Percentiles rank a stretch among this genome's conserved stretches.
These are phyloP conservation scores for Phytophthora melonis DNA, from an alignment of 352 stramenopile species.

Conservation along the genomic window DNA sequence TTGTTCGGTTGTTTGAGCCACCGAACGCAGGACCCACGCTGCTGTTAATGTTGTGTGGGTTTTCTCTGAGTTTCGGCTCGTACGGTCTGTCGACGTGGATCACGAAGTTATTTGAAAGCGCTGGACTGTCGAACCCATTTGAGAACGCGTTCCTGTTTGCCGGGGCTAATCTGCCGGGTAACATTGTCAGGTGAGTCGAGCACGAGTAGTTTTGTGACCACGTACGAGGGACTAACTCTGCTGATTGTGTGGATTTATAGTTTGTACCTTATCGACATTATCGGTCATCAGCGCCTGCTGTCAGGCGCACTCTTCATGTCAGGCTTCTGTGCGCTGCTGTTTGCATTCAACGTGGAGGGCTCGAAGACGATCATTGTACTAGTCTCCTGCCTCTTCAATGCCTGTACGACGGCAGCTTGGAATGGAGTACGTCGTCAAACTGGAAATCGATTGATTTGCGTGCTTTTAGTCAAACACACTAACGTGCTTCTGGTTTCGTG, in stretches of 20 bases:
- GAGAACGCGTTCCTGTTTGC: conserved; percentile 95
- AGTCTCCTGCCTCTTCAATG: conserved; percentile 93
- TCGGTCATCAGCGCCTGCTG: conserved; percentile 76
- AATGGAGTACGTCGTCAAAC: conserved; percentile 73
- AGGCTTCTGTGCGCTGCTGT: conserved; percentile 71
- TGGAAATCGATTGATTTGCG: neutral
- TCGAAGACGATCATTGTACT: conserved; percentile 82
- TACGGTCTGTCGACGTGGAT: conserved; percentile 96
- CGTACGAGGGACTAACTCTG: neutral
- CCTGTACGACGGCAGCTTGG: conserved; percentile 90
- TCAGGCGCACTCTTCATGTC: conserved; percentile 76
- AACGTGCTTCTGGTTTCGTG: neutral
- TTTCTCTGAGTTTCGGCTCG: conserved; percentile 88
- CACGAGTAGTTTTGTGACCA: neutral
- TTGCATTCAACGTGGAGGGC: conserved; percentile 80
- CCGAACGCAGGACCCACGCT: conserved; percentile 57
- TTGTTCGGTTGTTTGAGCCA: conserved; percentile 59
- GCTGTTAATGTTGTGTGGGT: conserved; percentile 75
- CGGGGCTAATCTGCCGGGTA: conserved; percentile 91
- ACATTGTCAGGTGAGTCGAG: conserved; percentile 76
- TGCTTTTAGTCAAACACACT: neutral
- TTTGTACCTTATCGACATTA: conserved; percentile 75
- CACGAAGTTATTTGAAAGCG: conserved; percentile 91
- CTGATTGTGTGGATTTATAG: conserved; percentile 35
- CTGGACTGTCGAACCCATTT: conserved; percentile 91